phyloP scores from a whole-genome alignment of 2,329 filamentous ascomycete genomes.

The Trichoderma sp. region DNA sequence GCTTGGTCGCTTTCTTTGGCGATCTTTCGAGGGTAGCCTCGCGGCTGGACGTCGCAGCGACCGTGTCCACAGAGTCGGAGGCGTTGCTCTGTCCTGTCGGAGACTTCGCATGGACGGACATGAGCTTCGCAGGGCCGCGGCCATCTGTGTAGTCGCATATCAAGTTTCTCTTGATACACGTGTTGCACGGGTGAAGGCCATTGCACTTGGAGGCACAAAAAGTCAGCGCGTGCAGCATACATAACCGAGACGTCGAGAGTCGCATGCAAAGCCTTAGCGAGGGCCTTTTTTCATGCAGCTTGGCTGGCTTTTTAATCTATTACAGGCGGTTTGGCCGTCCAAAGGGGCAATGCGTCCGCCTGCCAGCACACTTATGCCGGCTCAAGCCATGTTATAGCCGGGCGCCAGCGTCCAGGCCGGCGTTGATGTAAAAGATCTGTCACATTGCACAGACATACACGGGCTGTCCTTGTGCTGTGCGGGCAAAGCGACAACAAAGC shows the following conservation, averaged over 20 bases:
- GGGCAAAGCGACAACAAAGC: slow-evolving; percentile 3
- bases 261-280: slow-evolving; percentile 17
- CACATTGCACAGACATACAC: slow-evolving; percentile 23
- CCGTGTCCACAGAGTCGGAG: slow-evolving; percentile 10
- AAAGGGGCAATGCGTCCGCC: slow-evolving; percentile 23
- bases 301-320: neutral
- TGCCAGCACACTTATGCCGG: slow-evolving; percentile 23
- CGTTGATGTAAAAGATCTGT: slow-evolving; percentile 20
- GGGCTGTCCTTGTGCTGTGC: slow-evolving; percentile 13
- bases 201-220: slow-evolving; percentile 30
- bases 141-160: slow-evolving; percentile 29
- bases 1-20: slow-evolving; percentile 9
- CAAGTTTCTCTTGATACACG: slow-evolving; percentile 31
- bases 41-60: slow-evolving; percentile 5
- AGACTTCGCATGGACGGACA: slow-evolving; percentile 14
- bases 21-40: slow-evolving; percentile 9
- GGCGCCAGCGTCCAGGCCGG: neutral
- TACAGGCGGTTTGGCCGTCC: slow-evolving; percentile 3
- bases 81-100: slow-evolving; percentile 2
- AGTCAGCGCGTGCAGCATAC: slow-evolving; percentile 15
- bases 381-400: slow-evolving; percentile 21
- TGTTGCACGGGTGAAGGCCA: slow-evolving; percentile 31
- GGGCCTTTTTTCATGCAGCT: slow-evolving; percentile 12
- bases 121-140: slow-evolving; percentile 18
- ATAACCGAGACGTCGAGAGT: slow-evolving; percentile 21